Evolutionary conservation across 2,329 filamentous ascomycete species (phyloP), one percentile per base, ranked within the genome.

Genomic region (Aspergillus sp.): DNA sequence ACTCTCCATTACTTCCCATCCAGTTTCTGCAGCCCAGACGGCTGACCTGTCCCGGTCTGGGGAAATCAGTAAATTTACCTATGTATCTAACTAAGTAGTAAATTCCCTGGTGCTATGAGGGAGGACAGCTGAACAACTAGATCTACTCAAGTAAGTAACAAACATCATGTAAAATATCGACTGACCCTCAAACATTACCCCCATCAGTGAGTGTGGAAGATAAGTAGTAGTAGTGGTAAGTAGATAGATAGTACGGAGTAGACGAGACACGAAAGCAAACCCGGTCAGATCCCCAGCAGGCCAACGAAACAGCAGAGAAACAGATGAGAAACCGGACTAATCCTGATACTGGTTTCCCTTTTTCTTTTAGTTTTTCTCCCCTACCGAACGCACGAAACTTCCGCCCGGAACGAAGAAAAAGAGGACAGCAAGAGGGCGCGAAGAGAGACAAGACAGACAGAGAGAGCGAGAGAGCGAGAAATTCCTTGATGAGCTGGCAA

Each of bases 401-500:
- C 32, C 32, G 32, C 32, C 32, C 23, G 47, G 23, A 10, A 49
- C 47, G 23, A 27, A 32, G 47, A 21, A 44, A 49, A 49, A 30
- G 47, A 49, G 25, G 25, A 41, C 39, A 27, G 25, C 25, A 27
- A 27, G 25, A 27, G 25, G 25, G 25, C 25, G 25, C 25, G 25
- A 27, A 27, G 25, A 27, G 25, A 27, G 25, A 27, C 25, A 27
- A 42, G 52, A n/a, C 30, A 57, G 32, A 27, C 10, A 32, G 30
- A 32, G 10, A 11, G 30, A 32, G 30, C 10, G 30, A 36, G 32
- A 13, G 10, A 52, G 47, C 21, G 49, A 32, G 19, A 44, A 51
- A 41, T 52, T 44, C 42, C 55, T 54, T 54, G 66, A 67, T 68
- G 66, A 56, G 66, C 58, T 68, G 66, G 66, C 72, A 73, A 54